A percentile compares a stretch with the other conserved stretches of the same genome.
Evolutionary conservation across 1,284 basidiomycete genomes (phyloP).

Genomic region (Sanghuangporus baumii): DNA sequence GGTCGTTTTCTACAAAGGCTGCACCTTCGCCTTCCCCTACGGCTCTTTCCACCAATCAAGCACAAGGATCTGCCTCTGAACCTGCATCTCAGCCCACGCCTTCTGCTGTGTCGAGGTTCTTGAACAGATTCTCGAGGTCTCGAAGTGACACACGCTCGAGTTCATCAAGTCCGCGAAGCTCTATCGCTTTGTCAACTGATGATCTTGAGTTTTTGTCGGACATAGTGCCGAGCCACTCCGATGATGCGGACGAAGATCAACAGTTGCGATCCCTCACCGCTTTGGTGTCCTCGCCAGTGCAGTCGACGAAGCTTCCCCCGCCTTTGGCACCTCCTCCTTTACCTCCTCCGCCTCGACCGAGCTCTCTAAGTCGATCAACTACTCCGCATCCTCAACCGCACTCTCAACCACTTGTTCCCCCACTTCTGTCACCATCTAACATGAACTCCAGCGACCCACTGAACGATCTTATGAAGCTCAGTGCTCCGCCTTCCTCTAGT

Average conservation of each 20-base stretch:
- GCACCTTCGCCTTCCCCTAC: not conserved
- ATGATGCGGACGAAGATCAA: slow-evolving; percentile 35
- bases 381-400: slow-evolving; percentile 14
- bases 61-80: not conserved
- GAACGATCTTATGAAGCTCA: not conserved
- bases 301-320: slow-evolving; percentile 44
- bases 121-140: slow-evolving; percentile 54
- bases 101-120: slow-evolving; percentile 17
- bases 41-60: not conserved
- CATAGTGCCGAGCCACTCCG: slow-evolving; percentile 52
- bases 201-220: slow-evolving; percentile 75
- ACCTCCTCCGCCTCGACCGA: slow-evolving; percentile 21
- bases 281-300: slow-evolving; percentile 37
- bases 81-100: slow-evolving; percentile 11
- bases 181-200: slow-evolving; percentile 59
- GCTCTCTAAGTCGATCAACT: slow-evolving; percentile 14
- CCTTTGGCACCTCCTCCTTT: slow-evolving; percentile 39
- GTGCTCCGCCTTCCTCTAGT: not conserved
- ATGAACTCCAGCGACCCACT: not conserved
- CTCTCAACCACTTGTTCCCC: not conserved
- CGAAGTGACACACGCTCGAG: slow-evolving; percentile 27
- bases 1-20: not conserved
- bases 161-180: slow-evolving; percentile 36
- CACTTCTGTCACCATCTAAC: not conserved
- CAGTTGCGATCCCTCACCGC: slow-evolving; percentile 32